phyloP scores from a whole-genome alignment of 2,329 filamentous ascomycete species.

The Fusarium nygamai region DNA sequence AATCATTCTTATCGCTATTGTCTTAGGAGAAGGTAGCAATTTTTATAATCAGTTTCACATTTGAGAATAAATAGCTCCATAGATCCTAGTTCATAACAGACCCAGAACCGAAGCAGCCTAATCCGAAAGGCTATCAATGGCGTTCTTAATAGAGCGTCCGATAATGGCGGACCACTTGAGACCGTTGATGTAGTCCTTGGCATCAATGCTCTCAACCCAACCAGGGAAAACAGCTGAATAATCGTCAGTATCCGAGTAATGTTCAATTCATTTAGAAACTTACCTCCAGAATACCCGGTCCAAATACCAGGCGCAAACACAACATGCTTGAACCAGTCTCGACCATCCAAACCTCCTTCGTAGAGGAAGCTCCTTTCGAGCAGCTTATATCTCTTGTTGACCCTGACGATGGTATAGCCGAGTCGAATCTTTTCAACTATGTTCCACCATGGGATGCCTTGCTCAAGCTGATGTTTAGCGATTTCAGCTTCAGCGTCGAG shows the following conservation, averaged over 20 bases:
- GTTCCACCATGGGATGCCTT: constrained; percentile 81
- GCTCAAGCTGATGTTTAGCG: constrained; percentile 54
- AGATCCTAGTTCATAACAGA: neutral
- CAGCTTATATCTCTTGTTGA: constrained; percentile 85
- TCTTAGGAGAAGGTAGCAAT: too few species aligned
- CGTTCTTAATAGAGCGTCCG: constrained; percentile 58
- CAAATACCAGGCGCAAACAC: constrained; percentile 91
- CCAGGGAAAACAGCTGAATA: constrained; percentile 68
- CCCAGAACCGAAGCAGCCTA: neutral
- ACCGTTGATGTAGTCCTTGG: constrained; percentile 66
- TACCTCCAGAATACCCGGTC: constrained; percentile 88
- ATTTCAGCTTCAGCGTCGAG: constrained; percentile 59
- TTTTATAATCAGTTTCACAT: neutral
- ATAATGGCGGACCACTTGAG: constrained; percentile 70
- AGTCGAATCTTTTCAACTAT: constrained; percentile 74
- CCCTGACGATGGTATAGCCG: constrained; percentile 68
- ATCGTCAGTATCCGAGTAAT: neutral
- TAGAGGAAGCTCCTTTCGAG: constrained; percentile 86
- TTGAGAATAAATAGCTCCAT: neutral
- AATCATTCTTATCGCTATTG: neutral
- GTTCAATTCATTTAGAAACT: constrained; percentile 40
- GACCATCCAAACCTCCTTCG: constrained; percentile 77
- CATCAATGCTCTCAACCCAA: constrained; percentile 69
- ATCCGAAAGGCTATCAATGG: constrained; percentile 51
- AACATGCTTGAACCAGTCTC: constrained; percentile 93